A percentile compares a stretch with the other conserved stretches of the same genome.
These are phyloP conservation scores for Alternaria longipes DNA, from an alignment of 2,329 filamentous ascomycete genomes.

Conservation along the genomic window DNA sequence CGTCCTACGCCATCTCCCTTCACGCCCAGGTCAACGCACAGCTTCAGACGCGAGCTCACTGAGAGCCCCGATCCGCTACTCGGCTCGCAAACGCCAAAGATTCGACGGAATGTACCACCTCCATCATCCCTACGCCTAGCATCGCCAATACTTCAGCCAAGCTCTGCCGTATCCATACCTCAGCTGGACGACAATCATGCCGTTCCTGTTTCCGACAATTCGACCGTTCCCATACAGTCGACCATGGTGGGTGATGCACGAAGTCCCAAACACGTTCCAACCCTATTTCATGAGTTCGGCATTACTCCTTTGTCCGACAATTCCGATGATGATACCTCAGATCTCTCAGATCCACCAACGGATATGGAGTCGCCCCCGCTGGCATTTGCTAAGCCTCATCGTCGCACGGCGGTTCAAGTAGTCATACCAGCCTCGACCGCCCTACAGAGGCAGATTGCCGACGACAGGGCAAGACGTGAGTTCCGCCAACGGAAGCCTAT, in stretches of 20 bases:
- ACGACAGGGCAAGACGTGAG: conserved; percentile 39
- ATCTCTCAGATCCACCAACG: conserved; percentile 37
- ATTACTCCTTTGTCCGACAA: conserved; percentile 34
- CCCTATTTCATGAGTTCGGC: conserved; percentile 29
- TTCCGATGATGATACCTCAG: conserved; percentile 40
- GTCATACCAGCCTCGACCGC: conserved; percentile 40
- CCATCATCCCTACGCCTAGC: conserved; percentile 21
- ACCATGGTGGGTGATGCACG: neutral
- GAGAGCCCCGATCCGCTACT: conserved; percentile 48
- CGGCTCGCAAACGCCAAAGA: conserved; percentile 22
- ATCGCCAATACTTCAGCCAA: conserved; percentile 8
- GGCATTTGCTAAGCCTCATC: conserved; percentile 29
- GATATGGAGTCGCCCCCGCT: conserved; percentile 29
- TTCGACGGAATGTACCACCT: neutral
- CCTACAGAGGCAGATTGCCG: conserved; percentile 25
- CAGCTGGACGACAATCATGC: conserved; percentile 14
- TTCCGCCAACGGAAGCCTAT: conserved; percentile 59
- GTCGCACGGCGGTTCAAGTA: conserved; percentile 38
- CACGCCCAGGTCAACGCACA: conserved; percentile 22
- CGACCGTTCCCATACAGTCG: neutral
- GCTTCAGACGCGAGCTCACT: conserved; percentile 14
- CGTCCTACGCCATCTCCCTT: conserved; percentile 33
- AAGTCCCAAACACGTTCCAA: conserved; percentile 10
- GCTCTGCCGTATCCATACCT: conserved; percentile 14
- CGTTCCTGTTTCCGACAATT: conserved; percentile 1